Evolutionary conservation across 768 basidiomycete genomes (phyloP).

Genomic region (Lactarius vividus): DNA sequence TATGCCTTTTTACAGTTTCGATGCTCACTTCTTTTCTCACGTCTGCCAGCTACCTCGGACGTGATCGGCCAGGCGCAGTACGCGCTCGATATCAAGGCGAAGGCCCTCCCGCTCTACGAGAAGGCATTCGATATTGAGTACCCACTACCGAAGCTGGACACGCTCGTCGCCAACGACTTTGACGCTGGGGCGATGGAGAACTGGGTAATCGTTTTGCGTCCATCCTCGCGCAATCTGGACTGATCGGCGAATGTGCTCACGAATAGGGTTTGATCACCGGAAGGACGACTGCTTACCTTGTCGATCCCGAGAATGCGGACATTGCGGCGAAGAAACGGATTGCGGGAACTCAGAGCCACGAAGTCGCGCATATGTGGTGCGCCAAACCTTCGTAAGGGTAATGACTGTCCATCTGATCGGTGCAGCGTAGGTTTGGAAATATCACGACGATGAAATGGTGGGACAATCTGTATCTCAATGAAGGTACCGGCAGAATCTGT

Average conservation of each 20-base stretch:
- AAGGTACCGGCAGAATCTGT: slow-evolving; percentile 57
- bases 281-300: slow-evolving; percentile 73
- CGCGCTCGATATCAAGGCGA: slow-evolving; percentile 81
- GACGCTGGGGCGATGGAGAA: slow-evolving; percentile 94
- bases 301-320: slow-evolving; percentile 74
- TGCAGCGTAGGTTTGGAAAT: slow-evolving; percentile 70
- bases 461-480: slow-evolving; percentile 80
- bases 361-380: slow-evolving; percentile 83
- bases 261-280: slow-evolving; percentile 81
- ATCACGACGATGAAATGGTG: slow-evolving; percentile 95
- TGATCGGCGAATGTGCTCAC: background rate
- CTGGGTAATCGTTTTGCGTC: slow-evolving; percentile 46
- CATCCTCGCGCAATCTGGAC: background rate
- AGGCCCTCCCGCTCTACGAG: slow-evolving; percentile 87
- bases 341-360: slow-evolving; percentile 77
- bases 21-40: slow-evolving; percentile 8
- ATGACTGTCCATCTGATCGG: background rate
- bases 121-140: slow-evolving; percentile 89
- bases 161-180: slow-evolving; percentile 86
- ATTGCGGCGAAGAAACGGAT: slow-evolving; percentile 76
- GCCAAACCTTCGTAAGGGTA: slow-evolving; percentile 1
- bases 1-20: slow-evolving; percentile 32
- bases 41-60: slow-evolving; percentile 67
- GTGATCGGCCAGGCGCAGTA: slow-evolving; percentile 81
- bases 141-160: slow-evolving; percentile 93